phyloP scores from a whole-genome alignment of 768 basidiomycete genomes.

The Clathrus columnatus region DNA sequence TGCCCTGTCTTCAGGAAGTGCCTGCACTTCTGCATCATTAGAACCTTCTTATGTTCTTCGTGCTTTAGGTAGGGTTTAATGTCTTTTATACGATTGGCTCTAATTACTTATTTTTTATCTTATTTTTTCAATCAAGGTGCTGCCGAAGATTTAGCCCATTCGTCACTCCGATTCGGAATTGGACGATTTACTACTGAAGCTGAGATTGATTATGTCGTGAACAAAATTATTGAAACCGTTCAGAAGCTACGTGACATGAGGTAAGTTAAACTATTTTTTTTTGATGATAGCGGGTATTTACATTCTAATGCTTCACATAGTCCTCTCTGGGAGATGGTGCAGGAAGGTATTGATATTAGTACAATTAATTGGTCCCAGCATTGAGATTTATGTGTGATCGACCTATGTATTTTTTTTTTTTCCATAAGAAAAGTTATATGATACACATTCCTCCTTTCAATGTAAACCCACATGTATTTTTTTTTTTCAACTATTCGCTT shows the following conservation, averaged over 20 bases:
- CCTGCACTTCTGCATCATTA: conserved; percentile 95
- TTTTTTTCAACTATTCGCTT: not conserved
- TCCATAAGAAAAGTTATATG: no score
- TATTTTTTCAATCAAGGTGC: conserved; percentile 45
- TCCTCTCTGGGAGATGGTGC: conserved; percentile 99
- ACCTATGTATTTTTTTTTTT: conserved; percentile 13
- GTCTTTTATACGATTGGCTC: not conserved
- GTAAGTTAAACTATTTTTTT: conserved; percentile 29
- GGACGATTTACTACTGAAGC: conserved; percentile 97
- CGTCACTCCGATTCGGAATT: conserved; percentile 93
- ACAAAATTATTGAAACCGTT: conserved; percentile 82
- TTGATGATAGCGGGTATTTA: conserved; percentile 5
- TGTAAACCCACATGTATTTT: not conserved
- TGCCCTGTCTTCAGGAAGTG: conserved; percentile 94
- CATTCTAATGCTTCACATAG: conserved; percentile 27
- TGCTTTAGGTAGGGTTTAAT: conserved; percentile 58
- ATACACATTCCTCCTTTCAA: conserved; percentile 1
- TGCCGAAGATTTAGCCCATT: conserved; percentile 98
- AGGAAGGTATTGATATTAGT: conserved; percentile 95
- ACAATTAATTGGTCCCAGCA: conserved; percentile 88
- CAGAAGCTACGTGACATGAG: conserved; percentile 89
- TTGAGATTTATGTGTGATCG: conserved; percentile 20
- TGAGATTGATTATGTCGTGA: conserved; percentile 90
- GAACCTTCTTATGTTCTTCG: conserved; percentile 98
- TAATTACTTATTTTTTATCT: conserved; percentile 4